A percentile compares a stretch with the other conserved stretches of the same genome.
phyloP scores from a whole-genome alignment of 805 yeast species.

The Alloascoidea hylecoeti region DNA sequence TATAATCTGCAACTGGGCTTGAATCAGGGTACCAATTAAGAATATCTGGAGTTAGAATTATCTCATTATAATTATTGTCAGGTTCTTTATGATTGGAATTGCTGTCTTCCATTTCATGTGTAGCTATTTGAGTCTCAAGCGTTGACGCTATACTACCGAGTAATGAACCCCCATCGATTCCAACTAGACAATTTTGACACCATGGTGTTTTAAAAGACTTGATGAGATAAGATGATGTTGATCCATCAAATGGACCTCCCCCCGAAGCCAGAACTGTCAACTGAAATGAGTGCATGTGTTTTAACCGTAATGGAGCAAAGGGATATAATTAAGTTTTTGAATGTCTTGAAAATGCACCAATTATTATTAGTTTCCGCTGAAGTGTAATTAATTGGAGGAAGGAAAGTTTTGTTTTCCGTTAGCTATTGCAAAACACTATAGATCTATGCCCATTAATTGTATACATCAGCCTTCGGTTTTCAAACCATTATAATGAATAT shows the following conservation, averaged over 20 bases:
- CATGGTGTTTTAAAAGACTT: constrained; percentile 37
- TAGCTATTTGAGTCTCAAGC: constrained; percentile 8
- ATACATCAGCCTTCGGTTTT: no score
- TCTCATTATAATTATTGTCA: no score
- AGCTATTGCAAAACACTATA: no score
- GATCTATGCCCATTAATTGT: no score
- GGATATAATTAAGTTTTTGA: no score
- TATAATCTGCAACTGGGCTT: background rate
- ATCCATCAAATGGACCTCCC: constrained; percentile 74
- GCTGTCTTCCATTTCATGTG: background rate
- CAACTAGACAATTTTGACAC: constrained; percentile 28
- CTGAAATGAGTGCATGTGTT: no score
- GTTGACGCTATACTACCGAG: constrained; percentile 36
- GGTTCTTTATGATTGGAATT: constrained; percentile 1
- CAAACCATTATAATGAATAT: no score
- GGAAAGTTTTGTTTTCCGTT: no score
- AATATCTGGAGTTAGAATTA: background rate
- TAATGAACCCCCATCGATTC: constrained; percentile 77
- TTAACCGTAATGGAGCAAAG: no score
- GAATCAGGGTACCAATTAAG: background rate
- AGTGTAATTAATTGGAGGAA: no score
- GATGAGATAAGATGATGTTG: constrained; percentile 53
- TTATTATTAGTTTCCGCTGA: no score
- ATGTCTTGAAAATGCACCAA: no score
- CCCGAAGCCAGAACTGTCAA: background rate